These are phyloP conservation scores for Peronospora farinosa DNA, from an alignment of 352 stramenopile genomes.

Conservation along the genomic window DNA sequence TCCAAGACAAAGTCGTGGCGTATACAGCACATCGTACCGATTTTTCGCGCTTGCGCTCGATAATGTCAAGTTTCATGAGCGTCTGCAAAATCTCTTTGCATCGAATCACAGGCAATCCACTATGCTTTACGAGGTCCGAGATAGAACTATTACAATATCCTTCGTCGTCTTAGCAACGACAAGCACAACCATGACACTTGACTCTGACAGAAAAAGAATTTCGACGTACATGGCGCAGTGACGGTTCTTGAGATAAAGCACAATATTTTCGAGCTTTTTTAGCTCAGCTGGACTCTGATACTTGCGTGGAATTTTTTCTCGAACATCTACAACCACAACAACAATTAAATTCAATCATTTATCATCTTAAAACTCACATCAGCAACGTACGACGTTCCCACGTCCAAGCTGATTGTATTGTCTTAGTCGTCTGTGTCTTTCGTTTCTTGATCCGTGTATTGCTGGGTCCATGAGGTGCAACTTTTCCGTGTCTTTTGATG, in stretches of 20 bases:
- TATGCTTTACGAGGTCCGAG: conserved; percentile 77
- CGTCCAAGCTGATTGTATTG: conserved; percentile 48
- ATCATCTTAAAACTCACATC: background rate
- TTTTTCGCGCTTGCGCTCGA: conserved; percentile 68
- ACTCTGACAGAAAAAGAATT: background rate
- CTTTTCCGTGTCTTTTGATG: conserved; percentile 24
- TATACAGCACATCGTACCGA: conserved; percentile 32
- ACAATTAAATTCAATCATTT: background rate
- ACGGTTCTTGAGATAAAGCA: conserved; percentile 82
- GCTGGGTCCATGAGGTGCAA: conserved; percentile 8
- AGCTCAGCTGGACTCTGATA: conserved; percentile 75
- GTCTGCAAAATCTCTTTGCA: conserved; percentile 86
- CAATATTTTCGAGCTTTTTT: conserved; percentile 81
- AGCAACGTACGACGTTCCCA: conserved; percentile 67
- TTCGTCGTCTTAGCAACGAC: background rate
- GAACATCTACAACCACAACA: conserved; percentile 39
- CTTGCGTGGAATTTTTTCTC: conserved; percentile 75
- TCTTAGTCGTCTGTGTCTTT: conserved; percentile 25
- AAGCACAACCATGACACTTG: background rate
- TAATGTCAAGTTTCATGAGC: conserved; percentile 78
- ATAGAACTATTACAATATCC: conserved; percentile 44
- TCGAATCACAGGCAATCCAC: conserved; percentile 66
- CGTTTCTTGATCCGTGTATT: conserved; percentile 20
- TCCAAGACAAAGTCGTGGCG: background rate
- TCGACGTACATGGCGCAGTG: conserved; percentile 63